Base-by-base conservation (phyloP, 257 asterid species). In the Forsythia suspensa region DNA sequence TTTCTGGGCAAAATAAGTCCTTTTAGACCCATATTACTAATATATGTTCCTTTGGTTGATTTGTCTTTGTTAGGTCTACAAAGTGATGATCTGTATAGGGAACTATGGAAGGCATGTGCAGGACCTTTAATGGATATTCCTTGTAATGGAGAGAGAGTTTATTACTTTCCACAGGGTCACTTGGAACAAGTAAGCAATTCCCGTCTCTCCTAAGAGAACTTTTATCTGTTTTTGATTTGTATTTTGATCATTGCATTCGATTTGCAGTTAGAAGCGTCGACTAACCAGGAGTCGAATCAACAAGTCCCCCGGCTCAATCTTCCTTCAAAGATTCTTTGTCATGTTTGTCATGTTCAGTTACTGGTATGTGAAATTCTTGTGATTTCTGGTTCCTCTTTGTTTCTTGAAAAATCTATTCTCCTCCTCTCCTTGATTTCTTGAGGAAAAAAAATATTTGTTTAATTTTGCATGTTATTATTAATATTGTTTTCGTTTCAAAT, bases 121-220 rank as follows among this genome's bases (percentile, higher is more conserved):
- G 98, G 98, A n/a, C 94, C 97, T 75, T 80, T 90, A 82, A 96
- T 93, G 65, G 93, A 91, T 84, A 79, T 93, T 80, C 98, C 94
- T 77, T 78, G 88, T 71, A 20, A 66, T 75, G 83, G 83, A 66
- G 93, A 93, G 63, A 84, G 93, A 79, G 94, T 88, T 82, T 93
- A 85, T 85, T 93, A 93, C 84, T 93, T 93, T 80, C 96, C 97
- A 73, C 98, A 93, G 76, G 98, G 98, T 77, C 98, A 91, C 81
- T 85, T 93, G 88, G 97, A 93, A 79, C 98, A 93, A 84, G 97
- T 91, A 84, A 20, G 34, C 51, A 3, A 57, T 76, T 52, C 75
- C 24, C 20, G 36, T 13, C 40, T 73, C 77, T 20, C 5, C 5
- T 29, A 59, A 18, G 34, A 55, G n/a, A n/a, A 51, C 8, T 59